Evolutionary conservation across 257 asterid genomes (phyloP), one percentile per base, ranked within the genome.

Genomic region (Nicotiana knightiana): DNA sequence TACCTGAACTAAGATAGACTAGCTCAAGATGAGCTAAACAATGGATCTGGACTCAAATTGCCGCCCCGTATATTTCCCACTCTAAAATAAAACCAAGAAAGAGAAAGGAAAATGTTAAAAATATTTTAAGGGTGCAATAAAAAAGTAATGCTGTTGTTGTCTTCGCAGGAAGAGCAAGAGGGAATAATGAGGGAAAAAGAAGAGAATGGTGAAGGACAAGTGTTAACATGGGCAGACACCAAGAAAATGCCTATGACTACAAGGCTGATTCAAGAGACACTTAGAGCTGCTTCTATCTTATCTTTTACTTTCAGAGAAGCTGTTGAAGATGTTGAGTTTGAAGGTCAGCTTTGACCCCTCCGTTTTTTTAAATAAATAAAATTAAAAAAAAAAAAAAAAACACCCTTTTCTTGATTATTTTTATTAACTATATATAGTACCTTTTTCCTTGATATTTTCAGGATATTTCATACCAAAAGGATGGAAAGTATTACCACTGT

Each of bases 401-500:
- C 15, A 11, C 58, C 58, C 18, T 53, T 53, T 53, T 1, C 26
- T 66, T 66, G 13, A 21, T 4, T 65, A 66, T 15, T 32, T 66
- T 61, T 21, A 39, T 24, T 24, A 62, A 64, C 48, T 63, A 67
- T 17, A 11, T 65, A 30, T 30, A 30, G 30, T 32, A 55, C 1
- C 3, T 51, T 77, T 37, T 55, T 75, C 2, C n/a, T 65, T 12
- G 9, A 26, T 11, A 26, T 67, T 43, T 64, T 83, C 87, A 94
- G 98, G 97, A 32, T 95, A 92, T 76, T 81, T 90, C 10, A 95
- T 96, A 77, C 99, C 97, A 58, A 94, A 93, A 88, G 99, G 99
- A 83, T 96, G 99, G 99, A 96, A 96, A 84, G 99, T 96, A 3
- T 84, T 96, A 66, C 99, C 99, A 67, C 94, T 96, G 1, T 96